These are phyloP conservation scores for Scortechinia acanthostroma DNA, from an alignment of 2,329 filamentous ascomycete genomes.

Conservation along the genomic window DNA sequence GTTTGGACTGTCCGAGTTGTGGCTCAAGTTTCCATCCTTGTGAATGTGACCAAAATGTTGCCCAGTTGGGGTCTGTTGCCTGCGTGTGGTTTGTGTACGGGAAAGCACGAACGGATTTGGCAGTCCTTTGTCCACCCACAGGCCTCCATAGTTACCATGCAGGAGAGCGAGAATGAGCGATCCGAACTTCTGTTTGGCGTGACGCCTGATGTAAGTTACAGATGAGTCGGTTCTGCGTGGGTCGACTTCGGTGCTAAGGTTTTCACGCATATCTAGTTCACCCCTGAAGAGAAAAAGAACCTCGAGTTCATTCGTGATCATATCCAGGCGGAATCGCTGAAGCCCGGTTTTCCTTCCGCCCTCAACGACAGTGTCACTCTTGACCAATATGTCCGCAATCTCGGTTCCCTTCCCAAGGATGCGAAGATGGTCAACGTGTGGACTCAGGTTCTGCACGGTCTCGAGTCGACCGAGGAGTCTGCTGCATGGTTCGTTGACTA, in stretches of 20 bases:
- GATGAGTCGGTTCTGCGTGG: no score
- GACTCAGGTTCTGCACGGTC: slow-evolving; percentile 24
- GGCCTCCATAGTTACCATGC: slow-evolving; percentile 17
- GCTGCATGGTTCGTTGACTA: slow-evolving; percentile 27
- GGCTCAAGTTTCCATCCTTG: slow-evolving; percentile 19
- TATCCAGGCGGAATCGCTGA: slow-evolving; percentile 20
- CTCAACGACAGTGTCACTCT: slow-evolving; percentile 21
- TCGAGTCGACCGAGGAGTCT: slow-evolving; percentile 23
- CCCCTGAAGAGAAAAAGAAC: slow-evolving; percentile 21
- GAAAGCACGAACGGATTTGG: slow-evolving; percentile 18
- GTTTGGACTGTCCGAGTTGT: slow-evolving; percentile 13
- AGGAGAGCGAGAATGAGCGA: no score
- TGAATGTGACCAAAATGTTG: slow-evolving; percentile 7
- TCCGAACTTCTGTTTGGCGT: no score
- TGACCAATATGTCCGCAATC: slow-evolving; percentile 21
- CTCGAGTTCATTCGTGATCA: slow-evolving; percentile 22
- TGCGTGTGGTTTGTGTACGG: slow-evolving; percentile 15
- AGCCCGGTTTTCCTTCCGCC: slow-evolving; percentile 7
- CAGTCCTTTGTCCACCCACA: slow-evolving; percentile 12
- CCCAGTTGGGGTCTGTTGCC: slow-evolving; percentile 13
- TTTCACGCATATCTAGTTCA: no score
- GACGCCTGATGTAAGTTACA: no score
- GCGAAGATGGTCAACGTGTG: slow-evolving; percentile 23
- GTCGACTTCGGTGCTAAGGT: no score
- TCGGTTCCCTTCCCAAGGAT: slow-evolving; percentile 18